Evolutionary conservation across 2,329 filamentous ascomycete species (phyloP).

Genomic region (Colletotrichum karsti): DNA sequence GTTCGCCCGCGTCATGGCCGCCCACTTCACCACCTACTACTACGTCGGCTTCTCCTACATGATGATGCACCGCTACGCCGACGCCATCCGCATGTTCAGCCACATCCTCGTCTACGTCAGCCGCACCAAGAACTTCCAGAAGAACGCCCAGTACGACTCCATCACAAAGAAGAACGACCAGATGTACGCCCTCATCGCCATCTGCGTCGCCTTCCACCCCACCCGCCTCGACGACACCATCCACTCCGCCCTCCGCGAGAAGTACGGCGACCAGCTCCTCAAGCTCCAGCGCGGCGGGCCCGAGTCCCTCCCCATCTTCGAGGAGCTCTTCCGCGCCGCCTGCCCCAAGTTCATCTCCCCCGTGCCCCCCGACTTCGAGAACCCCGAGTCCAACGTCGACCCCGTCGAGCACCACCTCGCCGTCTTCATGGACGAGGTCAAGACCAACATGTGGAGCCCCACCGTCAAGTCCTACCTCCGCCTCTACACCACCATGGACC

Average conservation of each 20-base stretch:
- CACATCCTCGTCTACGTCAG: slow-evolving; percentile 99
- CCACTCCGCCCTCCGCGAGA: slow-evolving; percentile 96
- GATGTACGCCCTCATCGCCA: slow-evolving; percentile 99
- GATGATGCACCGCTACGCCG: slow-evolving; percentile 99
- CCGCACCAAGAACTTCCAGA: slow-evolving; percentile 99
- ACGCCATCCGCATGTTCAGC: slow-evolving; percentile 99
- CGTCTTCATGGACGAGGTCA: slow-evolving; percentile 99
- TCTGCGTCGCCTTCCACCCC: slow-evolving; percentile 98
- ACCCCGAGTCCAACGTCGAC: slow-evolving; percentile 94
- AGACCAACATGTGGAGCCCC: slow-evolving; percentile 98
- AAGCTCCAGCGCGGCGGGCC: slow-evolving; percentile 96
- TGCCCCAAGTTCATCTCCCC: slow-evolving; percentile 99
- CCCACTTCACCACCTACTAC: slow-evolving; percentile 99
- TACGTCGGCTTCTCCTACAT: slow-evolving; percentile 99
- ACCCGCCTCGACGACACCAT: slow-evolving; percentile 98
- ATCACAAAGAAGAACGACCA: slow-evolving; percentile 99
- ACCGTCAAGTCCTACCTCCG: slow-evolving; percentile 98
- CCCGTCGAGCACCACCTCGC: slow-evolving; percentile 96
- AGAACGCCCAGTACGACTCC: slow-evolving; percentile 97
- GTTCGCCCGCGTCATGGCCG: slow-evolving; percentile 99
- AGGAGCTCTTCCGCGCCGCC: slow-evolving; percentile 97
- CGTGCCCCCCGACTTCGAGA: slow-evolving; percentile 96
- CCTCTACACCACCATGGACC: slow-evolving; percentile 99
- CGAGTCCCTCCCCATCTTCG: slow-evolving; percentile 94
- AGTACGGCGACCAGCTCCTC: slow-evolving; percentile 98